Evolutionary conservation across 805 yeast genomes (phyloP).

Genomic region (Wickerhamiella occidentalis): DNA sequence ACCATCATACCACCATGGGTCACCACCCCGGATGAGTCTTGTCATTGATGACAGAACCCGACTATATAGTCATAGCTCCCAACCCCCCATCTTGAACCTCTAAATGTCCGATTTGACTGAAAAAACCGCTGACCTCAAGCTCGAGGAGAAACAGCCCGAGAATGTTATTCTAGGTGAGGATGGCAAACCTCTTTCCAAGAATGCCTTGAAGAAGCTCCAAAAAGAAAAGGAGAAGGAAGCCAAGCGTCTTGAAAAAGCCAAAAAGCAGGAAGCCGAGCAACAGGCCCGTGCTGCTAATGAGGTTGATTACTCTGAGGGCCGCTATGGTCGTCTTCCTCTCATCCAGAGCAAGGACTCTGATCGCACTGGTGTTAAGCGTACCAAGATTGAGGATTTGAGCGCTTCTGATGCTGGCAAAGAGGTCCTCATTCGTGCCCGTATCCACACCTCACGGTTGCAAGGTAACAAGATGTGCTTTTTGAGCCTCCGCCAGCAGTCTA

Average conservation of each 20-base stretch:
- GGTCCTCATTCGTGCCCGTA: conserved; percentile 83
- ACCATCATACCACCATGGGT: too few species aligned
- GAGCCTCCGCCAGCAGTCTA: conserved; percentile 81
- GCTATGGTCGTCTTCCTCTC: conserved; percentile 83
- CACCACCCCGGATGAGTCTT: too few species aligned
- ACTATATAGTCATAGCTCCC: too few species aligned
- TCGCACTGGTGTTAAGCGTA: conserved; percentile 55
- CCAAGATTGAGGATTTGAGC: conserved; percentile 38
- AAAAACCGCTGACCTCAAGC: conserved; percentile 19
- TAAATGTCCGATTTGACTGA: conserved; percentile 18
- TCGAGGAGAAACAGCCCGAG: conserved; percentile 4
- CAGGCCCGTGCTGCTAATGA: conserved; percentile 68
- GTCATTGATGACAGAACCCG: not conserved
- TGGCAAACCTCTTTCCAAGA: conserved; percentile 82
- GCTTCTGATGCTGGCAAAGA: conserved; percentile 58
- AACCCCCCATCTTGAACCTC: not conserved
- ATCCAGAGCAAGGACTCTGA: conserved; percentile 49
- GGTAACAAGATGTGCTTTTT: conserved; percentile 90
- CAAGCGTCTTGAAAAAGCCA: conserved; percentile 89
- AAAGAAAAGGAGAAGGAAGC: conserved; percentile 85
- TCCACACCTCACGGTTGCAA: conserved; percentile 87
- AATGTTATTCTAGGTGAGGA: conserved; percentile 43
- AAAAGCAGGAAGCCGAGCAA: conserved; percentile 72
- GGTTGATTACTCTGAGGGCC: conserved; percentile 72
- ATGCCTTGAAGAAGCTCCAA: conserved; percentile 87